Conservation (phyloP, 495 filamentous ascomycete species). For the Aeminium ludgeri region DNA sequence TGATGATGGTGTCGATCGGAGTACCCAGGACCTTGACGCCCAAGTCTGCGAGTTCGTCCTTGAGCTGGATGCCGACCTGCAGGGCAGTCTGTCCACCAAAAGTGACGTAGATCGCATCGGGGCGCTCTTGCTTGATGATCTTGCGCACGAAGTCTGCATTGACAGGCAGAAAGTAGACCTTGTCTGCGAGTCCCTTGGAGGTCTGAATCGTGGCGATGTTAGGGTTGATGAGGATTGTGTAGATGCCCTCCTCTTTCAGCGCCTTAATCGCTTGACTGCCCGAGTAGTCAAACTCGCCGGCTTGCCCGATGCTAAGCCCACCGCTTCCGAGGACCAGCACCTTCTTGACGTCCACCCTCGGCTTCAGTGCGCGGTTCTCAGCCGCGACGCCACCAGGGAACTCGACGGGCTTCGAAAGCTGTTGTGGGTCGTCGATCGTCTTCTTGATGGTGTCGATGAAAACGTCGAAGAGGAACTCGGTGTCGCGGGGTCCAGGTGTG, state of each 20-base stretch:
- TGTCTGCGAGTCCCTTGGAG: constrained; percentile 85
- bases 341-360: constrained; percentile 76
- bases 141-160: constrained; percentile 92
- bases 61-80: constrained; percentile 87
- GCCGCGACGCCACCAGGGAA: constrained; percentile 72
- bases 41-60: constrained; percentile 80
- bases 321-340: constrained; percentile 85
- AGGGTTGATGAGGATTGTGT: constrained; percentile 92
- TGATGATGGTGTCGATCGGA: constrained; percentile 94
- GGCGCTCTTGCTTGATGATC: constrained; percentile 85
- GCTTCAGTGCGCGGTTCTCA: constrained; percentile 59
- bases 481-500: constrained; percentile 88
- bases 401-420: constrained; percentile 50
- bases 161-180: constrained; percentile 96
- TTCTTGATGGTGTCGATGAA: constrained; percentile 73
- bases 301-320: constrained; percentile 89
- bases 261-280: constrained; percentile 86
- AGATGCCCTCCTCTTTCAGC: constrained; percentile 91
- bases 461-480: constrained; percentile 90
- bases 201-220: constrained; percentile 99
- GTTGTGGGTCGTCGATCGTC: constrained; percentile 39
- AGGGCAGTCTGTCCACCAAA: constrained; percentile 95
- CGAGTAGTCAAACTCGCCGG: constrained; percentile 97
- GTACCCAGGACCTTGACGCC: constrained; percentile 91
- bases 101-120: constrained; percentile 92